Conservation (phyloP, 768 basidiomycete genomes). For the Coprinellus micaceus region DNA sequence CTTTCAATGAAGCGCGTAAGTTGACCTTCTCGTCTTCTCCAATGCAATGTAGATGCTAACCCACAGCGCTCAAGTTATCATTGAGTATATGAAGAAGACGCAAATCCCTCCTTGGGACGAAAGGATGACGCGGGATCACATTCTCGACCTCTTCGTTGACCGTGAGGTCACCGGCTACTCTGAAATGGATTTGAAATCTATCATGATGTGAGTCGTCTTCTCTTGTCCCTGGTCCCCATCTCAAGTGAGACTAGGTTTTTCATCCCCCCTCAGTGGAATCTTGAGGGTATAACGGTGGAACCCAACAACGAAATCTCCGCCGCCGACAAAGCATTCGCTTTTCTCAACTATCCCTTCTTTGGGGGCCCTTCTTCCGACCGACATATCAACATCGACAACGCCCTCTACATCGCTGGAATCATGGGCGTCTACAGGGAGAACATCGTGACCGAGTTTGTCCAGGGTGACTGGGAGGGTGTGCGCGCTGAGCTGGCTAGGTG, state of each 20-base stretch:
- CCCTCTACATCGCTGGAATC: neutral
- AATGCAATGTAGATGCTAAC: no score
- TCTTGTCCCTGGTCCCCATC: neutral
- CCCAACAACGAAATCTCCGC: conserved; percentile 16
- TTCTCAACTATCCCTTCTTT: conserved; percentile 17
- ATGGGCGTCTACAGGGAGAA: neutral
- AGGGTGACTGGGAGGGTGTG: conserved; percentile 7
- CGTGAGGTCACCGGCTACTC: conserved; percentile 14
- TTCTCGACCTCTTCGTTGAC: conserved; percentile 12
- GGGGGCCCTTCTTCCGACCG: neutral
- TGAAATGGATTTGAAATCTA: conserved; percentile 13
- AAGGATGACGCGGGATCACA: conserved; percentile 8
- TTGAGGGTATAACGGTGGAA: conserved; percentile 4
- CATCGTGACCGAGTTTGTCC: neutral
- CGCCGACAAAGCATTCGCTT: conserved; percentile 15
- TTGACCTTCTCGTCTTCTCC: no score
- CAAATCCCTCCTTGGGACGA: conserved; percentile 11
- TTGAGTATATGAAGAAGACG: conserved; percentile 6
- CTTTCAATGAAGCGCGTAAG: conserved; percentile 11
- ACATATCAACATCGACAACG: neutral
- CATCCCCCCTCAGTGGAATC: conserved; percentile 16
- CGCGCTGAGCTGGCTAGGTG: conserved; percentile 3
- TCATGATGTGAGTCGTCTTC: conserved; percentile 15
- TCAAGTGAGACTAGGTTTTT: conserved; percentile 14
- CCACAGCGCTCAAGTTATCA: no score